Base-by-base conservation (phyloP, 2,329 filamentous ascomycete species). In the Venturiaceae sp. region DNA sequence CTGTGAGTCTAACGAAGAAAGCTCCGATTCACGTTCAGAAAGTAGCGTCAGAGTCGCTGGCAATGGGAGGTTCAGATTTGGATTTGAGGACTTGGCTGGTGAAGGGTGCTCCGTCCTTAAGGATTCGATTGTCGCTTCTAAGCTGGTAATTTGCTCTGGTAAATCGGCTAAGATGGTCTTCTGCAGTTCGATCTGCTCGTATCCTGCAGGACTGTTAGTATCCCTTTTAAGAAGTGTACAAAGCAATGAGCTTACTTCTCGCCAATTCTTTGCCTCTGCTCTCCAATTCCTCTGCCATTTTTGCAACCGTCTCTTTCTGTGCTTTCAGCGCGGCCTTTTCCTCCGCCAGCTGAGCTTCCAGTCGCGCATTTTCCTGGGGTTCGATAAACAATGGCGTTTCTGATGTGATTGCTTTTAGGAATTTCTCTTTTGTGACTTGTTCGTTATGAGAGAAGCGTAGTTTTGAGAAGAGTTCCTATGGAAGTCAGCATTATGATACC, bases 401-500 rank as follows among this genome's bases (percentile, higher is more conserved):
- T 62, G 90, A 90, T 16, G 95, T 90, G 65, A 97, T 95, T 63
- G 89, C 86, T 64, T 91, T 89, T 58, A 99, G 86, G 72, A 96
- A 97, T 68, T 96, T 95, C 72, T 99, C 94, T 74, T 97, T 99
- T 47, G 92, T 97, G 62, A 97, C 91, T 77, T 97, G 94, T 74
- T 99, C 94, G 65, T 96, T 88, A 74, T 97, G 97, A 63, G 89
- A 95, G 77, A 97, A 97, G 65, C 92, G 90, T 39, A 97, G 81
- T 75, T 99, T 97, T 44, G 90, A 87, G 73, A 97, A 99, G 21
- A 97, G 83, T 73, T 96, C 92, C 75, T 84, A 63, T 4, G 4
- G 7, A 5, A 30, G 28, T 32, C 26, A 34, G 23, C 16, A 37
- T 3, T 23, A 30, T 34, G 2, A 46, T 5, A 9, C 21, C 5